These are phyloP conservation scores for Globisporangium takayamanum DNA, from an alignment of 352 stramenopile genomes.

Conservation along the genomic window DNA sequence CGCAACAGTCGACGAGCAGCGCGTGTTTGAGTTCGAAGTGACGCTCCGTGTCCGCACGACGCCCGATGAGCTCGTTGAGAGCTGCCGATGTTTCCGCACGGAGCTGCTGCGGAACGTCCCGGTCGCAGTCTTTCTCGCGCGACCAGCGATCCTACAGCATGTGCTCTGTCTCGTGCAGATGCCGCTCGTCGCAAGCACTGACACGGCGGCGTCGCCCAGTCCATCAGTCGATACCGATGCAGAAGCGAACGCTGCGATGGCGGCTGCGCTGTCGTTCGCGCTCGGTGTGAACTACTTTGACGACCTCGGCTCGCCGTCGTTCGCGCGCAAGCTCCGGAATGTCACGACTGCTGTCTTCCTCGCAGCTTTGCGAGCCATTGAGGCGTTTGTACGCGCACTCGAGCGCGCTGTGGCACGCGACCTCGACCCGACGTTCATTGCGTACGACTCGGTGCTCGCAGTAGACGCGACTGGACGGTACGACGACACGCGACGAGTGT, in stretches of 20 bases:
- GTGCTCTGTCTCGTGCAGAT: slow-evolving; percentile 59
- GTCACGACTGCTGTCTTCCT: slow-evolving; percentile 43
- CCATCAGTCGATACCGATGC: not conserved
- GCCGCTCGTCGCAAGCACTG: slow-evolving; percentile 34
- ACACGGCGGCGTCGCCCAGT: not conserved
- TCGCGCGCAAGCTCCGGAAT: slow-evolving; percentile 42
- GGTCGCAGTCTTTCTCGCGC: slow-evolving; percentile 59
- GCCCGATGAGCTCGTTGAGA: slow-evolving; percentile 38
- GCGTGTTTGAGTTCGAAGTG: slow-evolving; percentile 77
- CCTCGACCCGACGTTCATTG: slow-evolving; percentile 42
- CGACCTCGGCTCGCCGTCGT: slow-evolving; percentile 34
- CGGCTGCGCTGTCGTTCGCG: slow-evolving; percentile 13
- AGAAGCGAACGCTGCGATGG: slow-evolving; percentile 13
- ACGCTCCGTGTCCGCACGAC: slow-evolving; percentile 47
- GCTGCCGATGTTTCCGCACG: slow-evolving; percentile 43
- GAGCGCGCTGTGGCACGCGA: slow-evolving; percentile 19
- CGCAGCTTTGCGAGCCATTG: slow-evolving; percentile 52
- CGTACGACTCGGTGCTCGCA: slow-evolving; percentile 19
- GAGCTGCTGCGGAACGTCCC: slow-evolving; percentile 64
- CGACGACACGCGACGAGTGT: slow-evolving; percentile 22
- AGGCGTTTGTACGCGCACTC: slow-evolving; percentile 48
- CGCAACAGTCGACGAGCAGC: slow-evolving; percentile 53
- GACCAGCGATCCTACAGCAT: slow-evolving; percentile 46
- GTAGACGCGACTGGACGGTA: slow-evolving; percentile 18
- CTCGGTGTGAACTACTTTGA: slow-evolving; percentile 77